A percentile compares a stretch with the other conserved stretches of the same genome.
Conservation (phyloP, 176 grass and related monocot genomes). For the Pontederia paniculata region DNA sequence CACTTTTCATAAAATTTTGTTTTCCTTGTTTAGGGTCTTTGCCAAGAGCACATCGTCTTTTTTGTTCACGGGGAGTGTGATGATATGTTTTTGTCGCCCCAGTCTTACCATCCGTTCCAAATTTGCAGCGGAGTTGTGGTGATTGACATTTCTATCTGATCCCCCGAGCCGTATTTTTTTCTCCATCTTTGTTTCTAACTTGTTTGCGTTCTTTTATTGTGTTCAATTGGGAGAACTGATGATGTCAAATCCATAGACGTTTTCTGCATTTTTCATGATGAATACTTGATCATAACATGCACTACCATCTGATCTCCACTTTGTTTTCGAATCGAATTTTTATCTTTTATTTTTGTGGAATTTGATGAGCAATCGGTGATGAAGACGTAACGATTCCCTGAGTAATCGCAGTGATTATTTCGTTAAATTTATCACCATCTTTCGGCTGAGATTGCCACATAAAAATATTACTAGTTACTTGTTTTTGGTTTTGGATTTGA, state of each 20-base stretch:
- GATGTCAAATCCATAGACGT: slow-evolving; percentile 10
- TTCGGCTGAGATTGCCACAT: not conserved
- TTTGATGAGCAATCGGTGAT: not conserved
- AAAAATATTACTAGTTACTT: no score
- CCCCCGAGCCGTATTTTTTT: not conserved
- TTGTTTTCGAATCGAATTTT: not conserved
- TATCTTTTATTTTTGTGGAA: not conserved
- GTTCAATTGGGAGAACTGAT: slow-evolving; percentile 8
- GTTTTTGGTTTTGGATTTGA: not conserved
- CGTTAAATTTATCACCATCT: not conserved
- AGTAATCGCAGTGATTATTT: not conserved
- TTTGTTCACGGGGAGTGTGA: slow-evolving; percentile 24
- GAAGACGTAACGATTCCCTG: not conserved
- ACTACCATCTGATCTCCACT: slow-evolving; percentile 16
- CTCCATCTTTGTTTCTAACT: not conserved
- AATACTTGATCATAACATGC: slow-evolving; percentile 9
- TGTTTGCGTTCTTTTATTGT: not conserved
- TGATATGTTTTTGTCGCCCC: slow-evolving; percentile 60
- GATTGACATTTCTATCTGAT: slow-evolving; percentile 61
- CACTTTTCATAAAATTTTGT: not conserved
- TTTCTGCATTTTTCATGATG: slow-evolving; percentile 4
- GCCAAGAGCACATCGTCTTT: not conserved
- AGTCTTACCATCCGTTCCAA: slow-evolving; percentile 44
- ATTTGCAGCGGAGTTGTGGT: slow-evolving; percentile 26
- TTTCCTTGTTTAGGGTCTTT: not conserved